Evolutionary conservation across 306 rosid genomes (phyloP).

Genomic region (Carpinus fangiana): DNA sequence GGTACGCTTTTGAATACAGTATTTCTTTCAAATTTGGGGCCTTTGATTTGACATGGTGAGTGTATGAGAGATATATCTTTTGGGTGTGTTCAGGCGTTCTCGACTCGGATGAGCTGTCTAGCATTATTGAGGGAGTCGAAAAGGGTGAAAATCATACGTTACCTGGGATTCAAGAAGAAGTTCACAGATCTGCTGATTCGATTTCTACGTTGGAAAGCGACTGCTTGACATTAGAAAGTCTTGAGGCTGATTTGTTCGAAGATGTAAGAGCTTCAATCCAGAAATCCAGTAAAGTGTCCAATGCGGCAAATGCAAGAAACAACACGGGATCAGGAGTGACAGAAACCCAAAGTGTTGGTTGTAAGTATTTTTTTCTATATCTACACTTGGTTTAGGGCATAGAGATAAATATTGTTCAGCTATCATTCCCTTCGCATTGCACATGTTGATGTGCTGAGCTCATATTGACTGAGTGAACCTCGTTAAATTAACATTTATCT

Average conservation of each 20-base stretch:
- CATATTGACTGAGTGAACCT: background rate
- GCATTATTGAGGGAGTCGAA: slow-evolving; percentile 74
- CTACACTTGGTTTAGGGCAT: background rate
- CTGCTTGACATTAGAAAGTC: slow-evolving; percentile 59
- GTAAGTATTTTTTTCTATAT: slow-evolving; percentile 41
- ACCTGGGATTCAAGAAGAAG: slow-evolving; percentile 68
- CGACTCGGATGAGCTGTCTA: slow-evolving; percentile 82
- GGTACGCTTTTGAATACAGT: slow-evolving; percentile 43
- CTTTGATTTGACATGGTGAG: background rate
- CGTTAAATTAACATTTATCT: too few species aligned
- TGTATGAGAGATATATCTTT: slow-evolving; percentile 8
- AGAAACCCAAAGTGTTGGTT: slow-evolving; percentile 24
- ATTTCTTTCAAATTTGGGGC: slow-evolving; percentile 1
- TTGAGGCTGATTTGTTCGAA: slow-evolving; percentile 69
- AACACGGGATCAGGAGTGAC: slow-evolving; percentile 26
- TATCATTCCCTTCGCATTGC: background rate
- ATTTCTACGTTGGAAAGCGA: slow-evolving; percentile 75
- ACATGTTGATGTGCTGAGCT: background rate
- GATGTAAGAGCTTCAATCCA: slow-evolving; percentile 96
- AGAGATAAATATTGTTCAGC: background rate
- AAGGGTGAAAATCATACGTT: slow-evolving; percentile 52
- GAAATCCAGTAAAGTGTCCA: slow-evolving; percentile 53
- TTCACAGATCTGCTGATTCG: slow-evolving; percentile 70
- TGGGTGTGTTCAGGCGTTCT: slow-evolving; percentile 65
- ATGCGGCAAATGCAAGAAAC: slow-evolving; percentile 29